These are phyloP conservation scores for Sherardia arvensis DNA, from an alignment of 257 asterid genomes.

Conservation along the genomic window DNA sequence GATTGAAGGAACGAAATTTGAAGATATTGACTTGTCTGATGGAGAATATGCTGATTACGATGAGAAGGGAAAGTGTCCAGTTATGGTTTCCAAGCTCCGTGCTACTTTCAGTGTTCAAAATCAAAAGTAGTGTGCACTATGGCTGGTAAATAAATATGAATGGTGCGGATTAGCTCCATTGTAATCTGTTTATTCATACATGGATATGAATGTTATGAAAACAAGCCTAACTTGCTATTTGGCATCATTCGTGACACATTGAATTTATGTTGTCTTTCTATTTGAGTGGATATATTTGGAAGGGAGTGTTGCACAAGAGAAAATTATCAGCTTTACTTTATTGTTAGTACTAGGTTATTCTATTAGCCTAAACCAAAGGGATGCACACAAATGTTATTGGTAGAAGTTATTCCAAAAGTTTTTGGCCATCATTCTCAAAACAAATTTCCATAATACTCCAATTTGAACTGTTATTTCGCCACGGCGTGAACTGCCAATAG, in stretches of 20 bases:
- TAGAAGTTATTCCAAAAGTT: too few relatives aligned
- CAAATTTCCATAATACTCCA: too few relatives aligned
- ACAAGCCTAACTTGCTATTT: neutral
- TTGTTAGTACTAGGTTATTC: too few relatives aligned
- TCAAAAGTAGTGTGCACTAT: slow-evolving; percentile 30
- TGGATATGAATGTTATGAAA: neutral
- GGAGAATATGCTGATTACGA: slow-evolving; percentile 79
- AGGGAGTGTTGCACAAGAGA: neutral
- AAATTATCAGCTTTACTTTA: too few relatives aligned
- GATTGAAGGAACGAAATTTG: slow-evolving; percentile 67
- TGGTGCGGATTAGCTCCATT: slow-evolving; percentile 5
- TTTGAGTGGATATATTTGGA: neutral
- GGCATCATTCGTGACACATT: neutral
- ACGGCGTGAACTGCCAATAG: too few relatives aligned
- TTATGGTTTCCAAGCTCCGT: slow-evolving; percentile 71
- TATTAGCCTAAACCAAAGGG: too few relatives aligned
- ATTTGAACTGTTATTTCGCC: too few relatives aligned
- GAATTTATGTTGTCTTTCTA: neutral
- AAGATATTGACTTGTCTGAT: slow-evolving; percentile 58
- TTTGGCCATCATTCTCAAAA: too few relatives aligned
- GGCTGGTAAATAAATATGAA: slow-evolving; percentile 7
- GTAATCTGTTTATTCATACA: neutral
- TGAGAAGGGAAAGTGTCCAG: slow-evolving; percentile 88
- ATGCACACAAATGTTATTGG: too few relatives aligned
- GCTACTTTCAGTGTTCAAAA: slow-evolving; percentile 41